Percentiles rank a stretch among this genome's conserved stretches.
phyloP scores from a whole-genome alignment of 176 grass and related monocot genomes.

The Oryza longistaminata region DNA sequence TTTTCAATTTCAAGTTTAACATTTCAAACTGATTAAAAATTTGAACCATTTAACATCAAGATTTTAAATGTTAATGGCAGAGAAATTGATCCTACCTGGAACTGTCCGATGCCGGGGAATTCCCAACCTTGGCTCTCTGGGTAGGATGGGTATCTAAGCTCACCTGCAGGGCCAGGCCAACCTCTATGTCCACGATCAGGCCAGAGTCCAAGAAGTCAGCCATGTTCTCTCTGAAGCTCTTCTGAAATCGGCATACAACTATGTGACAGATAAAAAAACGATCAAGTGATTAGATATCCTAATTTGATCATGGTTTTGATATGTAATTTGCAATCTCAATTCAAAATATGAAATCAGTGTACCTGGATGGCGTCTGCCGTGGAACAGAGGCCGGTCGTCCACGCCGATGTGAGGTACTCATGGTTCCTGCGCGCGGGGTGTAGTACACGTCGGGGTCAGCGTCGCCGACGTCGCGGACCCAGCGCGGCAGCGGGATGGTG shows the following conservation, averaged over 20 bases:
- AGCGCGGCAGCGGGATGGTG: slow-evolving; percentile 53
- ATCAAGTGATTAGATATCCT: not conserved
- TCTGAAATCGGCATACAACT: slow-evolving; percentile 78
- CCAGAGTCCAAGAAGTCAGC: slow-evolving; percentile 61
- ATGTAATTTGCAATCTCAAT: not conserved
- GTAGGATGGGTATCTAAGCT: slow-evolving; percentile 84
- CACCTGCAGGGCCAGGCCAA: slow-evolving; percentile 80
- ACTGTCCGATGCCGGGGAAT: slow-evolving; percentile 84
- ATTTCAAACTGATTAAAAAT: no score
- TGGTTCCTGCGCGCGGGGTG: slow-evolving; percentile 55
- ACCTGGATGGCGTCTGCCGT: slow-evolving; percentile 59
- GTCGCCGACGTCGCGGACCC: slow-evolving; percentile 45
- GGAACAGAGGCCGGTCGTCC: slow-evolving; percentile 61
- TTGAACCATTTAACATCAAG: not conserved
- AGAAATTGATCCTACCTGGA: slow-evolving; percentile 42
- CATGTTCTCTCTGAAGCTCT: slow-evolving; percentile 89
- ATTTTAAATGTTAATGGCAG: not conserved
- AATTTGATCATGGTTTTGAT: not conserved
- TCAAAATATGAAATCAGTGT: not conserved
- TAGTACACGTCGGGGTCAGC: slow-evolving; percentile 57
- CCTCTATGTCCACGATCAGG: slow-evolving; percentile 74
- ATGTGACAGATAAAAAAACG: not conserved
- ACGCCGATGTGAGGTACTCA: slow-evolving; percentile 75
- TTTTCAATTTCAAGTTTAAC: no score
- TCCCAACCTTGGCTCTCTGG: slow-evolving; percentile 60